Conservation (phyloP, 148 eudicot genomes). For the Cornus controversa region DNA sequence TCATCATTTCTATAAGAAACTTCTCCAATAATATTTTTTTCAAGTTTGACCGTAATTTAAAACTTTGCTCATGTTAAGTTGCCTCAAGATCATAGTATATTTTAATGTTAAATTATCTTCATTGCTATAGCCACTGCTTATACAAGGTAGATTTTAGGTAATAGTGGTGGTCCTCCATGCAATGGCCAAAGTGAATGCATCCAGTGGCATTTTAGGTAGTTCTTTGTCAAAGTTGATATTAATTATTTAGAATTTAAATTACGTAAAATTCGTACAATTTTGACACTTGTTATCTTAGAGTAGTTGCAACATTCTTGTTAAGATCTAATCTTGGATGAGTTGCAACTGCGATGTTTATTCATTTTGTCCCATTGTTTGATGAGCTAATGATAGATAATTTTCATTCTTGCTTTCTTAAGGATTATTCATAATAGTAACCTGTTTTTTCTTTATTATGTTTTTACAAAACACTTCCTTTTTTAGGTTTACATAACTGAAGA, state of each 20-base stretch:
- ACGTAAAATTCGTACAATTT: too few species aligned
- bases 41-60: background rate
- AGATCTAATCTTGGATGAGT: background rate
- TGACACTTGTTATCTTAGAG: background rate
- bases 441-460: conserved; percentile 15
- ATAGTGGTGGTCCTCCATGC: conserved; percentile 99
- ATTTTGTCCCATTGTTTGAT: background rate
- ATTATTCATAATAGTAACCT: background rate
- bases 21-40: background rate
- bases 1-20: background rate
- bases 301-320: background rate
- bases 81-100: background rate
- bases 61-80: background rate
- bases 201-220: conserved; percentile 95
- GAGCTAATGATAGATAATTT: too few species aligned
- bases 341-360: background rate
- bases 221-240: conserved; percentile 14
- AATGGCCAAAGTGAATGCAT: conserved; percentile 94
- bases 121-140: conserved; percentile 16
- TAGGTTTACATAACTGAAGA: conserved; percentile 95
- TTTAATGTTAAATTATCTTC: background rate
- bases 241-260: background rate
- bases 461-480: conserved; percentile 19
- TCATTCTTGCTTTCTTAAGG: conserved; percentile 8
- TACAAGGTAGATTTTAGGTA: conserved; percentile 51